A percentile compares a stretch with the other conserved stretches of the same genome.
Evolutionary conservation across 345 rosid species (phyloP).

Genomic region (Pseudoturritis turrita): DNA sequence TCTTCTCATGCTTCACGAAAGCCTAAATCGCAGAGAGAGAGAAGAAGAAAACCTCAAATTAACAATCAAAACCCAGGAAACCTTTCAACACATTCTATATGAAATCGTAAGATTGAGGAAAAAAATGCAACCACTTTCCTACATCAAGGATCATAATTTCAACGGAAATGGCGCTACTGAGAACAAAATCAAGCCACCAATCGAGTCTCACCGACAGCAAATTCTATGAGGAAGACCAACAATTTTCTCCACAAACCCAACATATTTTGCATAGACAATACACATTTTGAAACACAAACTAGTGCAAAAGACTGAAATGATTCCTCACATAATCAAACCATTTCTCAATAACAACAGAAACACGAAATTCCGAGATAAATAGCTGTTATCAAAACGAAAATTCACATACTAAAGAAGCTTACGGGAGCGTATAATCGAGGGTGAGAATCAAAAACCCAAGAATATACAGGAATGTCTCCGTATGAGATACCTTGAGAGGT

Average conservation of each 20-base stretch:
- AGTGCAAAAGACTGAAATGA: too few species aligned
- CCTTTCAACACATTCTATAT: not conserved
- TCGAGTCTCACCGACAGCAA: not conserved
- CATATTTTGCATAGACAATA: not conserved
- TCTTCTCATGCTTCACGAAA: slow-evolving; percentile 17
- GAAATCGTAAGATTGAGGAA: not conserved
- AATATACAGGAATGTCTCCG: not conserved
- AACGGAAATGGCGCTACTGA: not conserved
- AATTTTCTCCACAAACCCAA: not conserved
- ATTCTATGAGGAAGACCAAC: not conserved
- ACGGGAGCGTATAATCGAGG: not conserved
- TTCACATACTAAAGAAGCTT: not conserved
- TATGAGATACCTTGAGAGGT: slow-evolving; percentile 9
- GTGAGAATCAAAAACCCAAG: not conserved
- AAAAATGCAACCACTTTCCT: not conserved
- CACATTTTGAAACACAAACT: not conserved
- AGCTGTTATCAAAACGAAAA: not conserved
- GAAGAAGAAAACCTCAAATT: not conserved
- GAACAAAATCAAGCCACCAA: not conserved
- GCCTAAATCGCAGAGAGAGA: slow-evolving; percentile 15
- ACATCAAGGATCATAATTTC: not conserved
- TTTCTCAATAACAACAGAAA: not conserved
- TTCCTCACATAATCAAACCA: not conserved
- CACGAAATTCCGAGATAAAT: not conserved
- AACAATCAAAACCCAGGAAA: not conserved